Conservation (phyloP, 2,329 filamentous ascomycete species). For the Fusarium drepaniforme region DNA sequence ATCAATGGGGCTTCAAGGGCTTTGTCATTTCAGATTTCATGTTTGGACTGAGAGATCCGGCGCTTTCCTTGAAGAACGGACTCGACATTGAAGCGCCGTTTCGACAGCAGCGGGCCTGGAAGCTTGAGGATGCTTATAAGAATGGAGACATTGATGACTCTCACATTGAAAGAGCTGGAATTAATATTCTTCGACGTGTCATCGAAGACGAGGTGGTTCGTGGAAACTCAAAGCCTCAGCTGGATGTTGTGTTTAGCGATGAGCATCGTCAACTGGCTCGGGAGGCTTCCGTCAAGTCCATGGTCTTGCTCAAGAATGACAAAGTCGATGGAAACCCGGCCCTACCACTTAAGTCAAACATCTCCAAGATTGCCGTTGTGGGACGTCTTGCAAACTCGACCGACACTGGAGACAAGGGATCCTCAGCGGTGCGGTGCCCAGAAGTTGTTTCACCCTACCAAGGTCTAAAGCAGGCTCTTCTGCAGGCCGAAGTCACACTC, state of each 20-base stretch:
- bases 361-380: constrained; percentile 25
- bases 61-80: constrained; percentile 31
- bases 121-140: constrained; percentile 9
- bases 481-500: not conserved
- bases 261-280: constrained; percentile 30
- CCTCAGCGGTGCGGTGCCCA: constrained; percentile 27
- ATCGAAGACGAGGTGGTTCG: constrained; percentile 8
- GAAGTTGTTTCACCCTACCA: constrained; percentile 18
- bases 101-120: constrained; percentile 7
- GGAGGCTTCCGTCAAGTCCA: constrained; percentile 29
- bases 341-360: not conserved
- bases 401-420: constrained; percentile 35
- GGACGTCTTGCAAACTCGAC: constrained; percentile 30
- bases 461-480: constrained; percentile 19
- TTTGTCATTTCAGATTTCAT: constrained; percentile 35
- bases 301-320: constrained; percentile 39
- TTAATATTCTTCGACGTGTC: constrained; percentile 15
- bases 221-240: not conserved
- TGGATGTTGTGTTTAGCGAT: constrained; percentile 27
- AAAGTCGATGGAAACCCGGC: not conserved
- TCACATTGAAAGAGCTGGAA: constrained; percentile 15
- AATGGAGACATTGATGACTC: not conserved
- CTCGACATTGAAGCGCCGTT: constrained; percentile 41
- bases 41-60: constrained; percentile 30
- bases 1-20: constrained; percentile 32